phyloP scores from a whole-genome alignment of 2,329 filamentous ascomycete species.

The Diatrype stigma region DNA sequence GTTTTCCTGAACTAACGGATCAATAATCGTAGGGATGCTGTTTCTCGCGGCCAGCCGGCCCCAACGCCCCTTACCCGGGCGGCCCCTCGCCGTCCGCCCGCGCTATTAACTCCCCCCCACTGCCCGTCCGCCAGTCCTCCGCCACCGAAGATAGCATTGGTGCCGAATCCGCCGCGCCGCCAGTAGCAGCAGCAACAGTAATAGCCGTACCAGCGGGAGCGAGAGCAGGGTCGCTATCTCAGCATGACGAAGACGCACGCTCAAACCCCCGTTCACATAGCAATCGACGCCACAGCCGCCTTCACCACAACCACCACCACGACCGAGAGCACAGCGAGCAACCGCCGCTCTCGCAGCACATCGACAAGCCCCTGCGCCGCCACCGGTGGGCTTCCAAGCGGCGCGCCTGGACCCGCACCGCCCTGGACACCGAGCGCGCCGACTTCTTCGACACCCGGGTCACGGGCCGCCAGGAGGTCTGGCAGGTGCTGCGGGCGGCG shows the following conservation, averaged over 20 bases:
- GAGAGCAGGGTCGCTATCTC: not conserved
- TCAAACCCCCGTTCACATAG: slow-evolving; percentile 9
- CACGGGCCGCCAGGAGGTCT: slow-evolving; percentile 71
- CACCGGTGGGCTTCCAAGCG: slow-evolving; percentile 63
- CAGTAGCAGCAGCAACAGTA: slow-evolving; percentile 9
- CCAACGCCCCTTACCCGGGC: slow-evolving; percentile 51
- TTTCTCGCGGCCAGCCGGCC: slow-evolving; percentile 47
- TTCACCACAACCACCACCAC: slow-evolving; percentile 11
- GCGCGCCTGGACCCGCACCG: slow-evolving; percentile 64
- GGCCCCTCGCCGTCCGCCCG: slow-evolving; percentile 48
- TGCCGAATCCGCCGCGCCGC: slow-evolving; percentile 12
- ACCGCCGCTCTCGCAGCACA: slow-evolving; percentile 56
- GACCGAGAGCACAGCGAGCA: slow-evolving; percentile 24
- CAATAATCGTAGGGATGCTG: slow-evolving; percentile 63
- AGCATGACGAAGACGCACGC: not conserved
- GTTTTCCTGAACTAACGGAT: too few relatives aligned
- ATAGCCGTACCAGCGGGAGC: slow-evolving; percentile 5
- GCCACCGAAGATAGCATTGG: slow-evolving; percentile 23
- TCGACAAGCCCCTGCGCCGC: slow-evolving; percentile 63
- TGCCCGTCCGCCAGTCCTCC: slow-evolving; percentile 23
- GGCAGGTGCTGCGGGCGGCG: slow-evolving; percentile 68
- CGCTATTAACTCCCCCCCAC: slow-evolving; percentile 44
- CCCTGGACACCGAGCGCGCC: slow-evolving; percentile 65
- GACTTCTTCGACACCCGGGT: slow-evolving; percentile 92
- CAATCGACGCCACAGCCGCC: slow-evolving; percentile 13